phyloP scores from a whole-genome alignment of 1,284 basidiomycete species.

The Fomes fomentarius region DNA sequence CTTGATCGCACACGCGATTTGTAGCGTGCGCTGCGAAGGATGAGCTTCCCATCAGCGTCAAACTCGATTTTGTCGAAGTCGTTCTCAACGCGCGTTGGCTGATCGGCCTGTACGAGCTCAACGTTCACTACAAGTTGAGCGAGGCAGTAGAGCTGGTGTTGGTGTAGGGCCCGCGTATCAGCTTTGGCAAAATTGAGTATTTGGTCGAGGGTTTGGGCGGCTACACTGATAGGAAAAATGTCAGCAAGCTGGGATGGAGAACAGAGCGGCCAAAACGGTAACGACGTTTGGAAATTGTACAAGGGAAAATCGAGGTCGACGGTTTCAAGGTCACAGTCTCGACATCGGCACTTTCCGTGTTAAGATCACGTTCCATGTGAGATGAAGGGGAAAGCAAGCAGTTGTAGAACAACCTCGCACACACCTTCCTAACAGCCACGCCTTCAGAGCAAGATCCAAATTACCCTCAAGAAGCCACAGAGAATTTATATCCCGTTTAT shows the following conservation, averaged over 20 bases:
- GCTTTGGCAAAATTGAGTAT: not conserved
- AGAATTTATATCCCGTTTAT: constrained; percentile 1
- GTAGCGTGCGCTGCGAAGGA: constrained; percentile 25
- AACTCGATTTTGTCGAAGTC: constrained; percentile 23
- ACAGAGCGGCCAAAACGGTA: too few species aligned
- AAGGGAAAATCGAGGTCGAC: too few species aligned
- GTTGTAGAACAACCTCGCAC: not conserved
- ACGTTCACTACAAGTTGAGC: constrained; percentile 25
- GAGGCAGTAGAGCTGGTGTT: constrained; percentile 21
- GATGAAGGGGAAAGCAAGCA: too few species aligned
- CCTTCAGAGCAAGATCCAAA: constrained; percentile 12
- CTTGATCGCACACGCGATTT: constrained; percentile 24
- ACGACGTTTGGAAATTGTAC: too few species aligned
- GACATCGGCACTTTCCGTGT: too few species aligned
- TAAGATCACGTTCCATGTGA: too few species aligned
- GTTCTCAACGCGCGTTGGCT: constrained; percentile 30
- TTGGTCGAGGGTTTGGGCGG: not conserved
- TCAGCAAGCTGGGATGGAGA: too few species aligned
- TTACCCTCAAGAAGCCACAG: constrained; percentile 7
- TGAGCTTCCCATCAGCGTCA: constrained; percentile 11
- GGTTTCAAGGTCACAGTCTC: too few species aligned
- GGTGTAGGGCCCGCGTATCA: constrained; percentile 1
- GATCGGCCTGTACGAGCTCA: constrained; percentile 25
- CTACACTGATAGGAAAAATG: too few species aligned
- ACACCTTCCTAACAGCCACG: constrained; percentile 12